Base-by-base conservation (phyloP, 768 basidiomycete species). In the Psilocybe cubensis region DNA sequence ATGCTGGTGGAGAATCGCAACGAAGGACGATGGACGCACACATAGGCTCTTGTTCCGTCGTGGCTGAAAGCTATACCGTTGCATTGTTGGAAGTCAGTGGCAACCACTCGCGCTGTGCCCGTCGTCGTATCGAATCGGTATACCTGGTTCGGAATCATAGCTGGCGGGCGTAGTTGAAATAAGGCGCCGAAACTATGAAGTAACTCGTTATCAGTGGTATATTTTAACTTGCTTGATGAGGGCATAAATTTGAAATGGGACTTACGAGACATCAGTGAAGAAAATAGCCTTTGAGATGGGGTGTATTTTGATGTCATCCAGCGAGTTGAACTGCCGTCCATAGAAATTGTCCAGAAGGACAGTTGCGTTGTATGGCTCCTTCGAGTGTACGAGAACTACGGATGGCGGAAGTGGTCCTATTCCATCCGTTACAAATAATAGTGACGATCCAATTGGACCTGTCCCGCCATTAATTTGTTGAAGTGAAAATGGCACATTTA, bases 251-350 rank as follows among this genome's bases (percentile, higher is more conserved):
- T 5, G 6, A 41, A 41, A 14, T 21, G 18, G 9, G 31, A 28
- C 83, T 40, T 72, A 91, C 83, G 77, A 73, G 14, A 78, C 76
- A 65, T 94, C 91, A 0, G 91, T 92, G 72, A 93, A 91, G 72
- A 88, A 91, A 2, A 92, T 61, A 41, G 82, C 82, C 35, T 85
- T 84, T 60, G 80, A 56, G 23, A 23, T 87, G 1, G 88, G 89
- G 49, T 91, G 85, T 3, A 91, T 75, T 63, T 89, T 91, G 58
- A 88, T 77, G 60, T 94, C 91, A 67, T 92, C 91, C 48, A 93
- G 68, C 1, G 91, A 91, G 70, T 89, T 92, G 72, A 92, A 94
- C 61, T 91, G 90, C 1, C 89, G 76, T 2, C 91, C 91, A 63
- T 82, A 89, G 71, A 81, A 91, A 73, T 92, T 92, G 71, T 92